Evolutionary conservation across 345 rosid species (phyloP), one percentile per base, ranked within the genome.

Genomic region (Citrus maxima): DNA sequence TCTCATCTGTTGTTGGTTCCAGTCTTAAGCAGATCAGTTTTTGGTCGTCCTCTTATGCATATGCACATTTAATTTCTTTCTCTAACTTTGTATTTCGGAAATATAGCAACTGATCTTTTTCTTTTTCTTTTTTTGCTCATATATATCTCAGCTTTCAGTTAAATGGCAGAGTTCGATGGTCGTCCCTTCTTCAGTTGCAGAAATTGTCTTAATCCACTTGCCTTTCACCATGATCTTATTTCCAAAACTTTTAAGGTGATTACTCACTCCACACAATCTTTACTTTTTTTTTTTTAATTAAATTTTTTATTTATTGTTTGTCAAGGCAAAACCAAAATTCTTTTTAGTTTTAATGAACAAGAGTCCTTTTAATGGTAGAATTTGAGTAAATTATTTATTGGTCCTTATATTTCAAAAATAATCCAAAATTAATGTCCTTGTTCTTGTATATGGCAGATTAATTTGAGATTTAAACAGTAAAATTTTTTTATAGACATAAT

Each of bases 151-250:
- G 60, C 58, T 16, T 62, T 28, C 14, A 21, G 10, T 5, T 7
- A 38, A 63, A 76, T 76, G 79, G 73, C 51, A 55, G 86, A 73
- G 49, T 21, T 5, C 25, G 62, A 32, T 37, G 62, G 68, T 10
- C 32, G 55, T 30, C 69, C 78, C 49, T 24, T 83, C 18, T 83
- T 49, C 79, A 87, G 78, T 63, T 87, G 89, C 85, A 74, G 77
- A 46, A 85, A 84, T 69, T 83, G 86, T 70, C 72, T 78, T 25
- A 84, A 81, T 62, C 87, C 86, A 18, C 79, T 82, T 63, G 87
- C 89, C 62, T 63, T 77, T 19, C 72, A 24, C 6, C 25, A 46
- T 6, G 82, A 85, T 83, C 83, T 87, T 30, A 21, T 85, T 10
- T 84, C 85, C 0, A 82, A 67, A 72, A 1, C 16, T 1, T 84